Evolutionary conservation across 2,329 filamentous ascomycete species (phyloP), one percentile per base, ranked within the genome.

Genomic region (Colletotrichum sp.): DNA sequence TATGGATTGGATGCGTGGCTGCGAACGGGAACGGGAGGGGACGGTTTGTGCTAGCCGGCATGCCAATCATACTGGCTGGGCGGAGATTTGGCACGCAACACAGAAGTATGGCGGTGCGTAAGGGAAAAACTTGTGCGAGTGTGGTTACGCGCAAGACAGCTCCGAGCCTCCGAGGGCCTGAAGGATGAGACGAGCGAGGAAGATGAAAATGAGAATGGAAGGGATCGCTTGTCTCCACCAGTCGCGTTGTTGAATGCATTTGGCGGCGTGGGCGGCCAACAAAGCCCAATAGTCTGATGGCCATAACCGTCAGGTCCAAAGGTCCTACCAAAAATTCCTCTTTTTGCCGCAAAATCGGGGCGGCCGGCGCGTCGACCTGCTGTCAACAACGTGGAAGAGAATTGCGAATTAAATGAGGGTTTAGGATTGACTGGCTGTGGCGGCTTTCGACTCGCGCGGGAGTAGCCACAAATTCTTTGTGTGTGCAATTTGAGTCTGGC

Each of bases 351-450:
- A 66, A 67, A 72, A 18, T 32, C 62, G 73, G 73, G 62, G 71
- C 43, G 8, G 69, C 69, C 62, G 32, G 66, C 69, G 69, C 67
- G 55, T 43, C 56, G 34, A 30, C 18, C 39, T 62, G 30, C 62
- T 67, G 73, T 72, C 69, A 62, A 58, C 69, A 67, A 69, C 71
- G 66, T 67, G 36, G 68, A 16, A 55, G 36, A 72, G 69, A 36
- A 75, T 75, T 75, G 73, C 25, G 36, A 56, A 48, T 66, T 65
- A 67, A 75, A 75, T 75, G 69, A 75, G 64, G 64, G 74, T 73
- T 74, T 76, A 15, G 70, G 64, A 74, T 76, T 74, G 64, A 73
- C 43, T 65, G 70, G 70, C 48, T 58, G 64, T 39, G 71, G 74
- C 64, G 74, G 64, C 74, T 55, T 73, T 73, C 64, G 65, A 76